Conservation (phyloP, 1,139 yeast genomes). For the Yamadazyma trypodendri region DNA sequence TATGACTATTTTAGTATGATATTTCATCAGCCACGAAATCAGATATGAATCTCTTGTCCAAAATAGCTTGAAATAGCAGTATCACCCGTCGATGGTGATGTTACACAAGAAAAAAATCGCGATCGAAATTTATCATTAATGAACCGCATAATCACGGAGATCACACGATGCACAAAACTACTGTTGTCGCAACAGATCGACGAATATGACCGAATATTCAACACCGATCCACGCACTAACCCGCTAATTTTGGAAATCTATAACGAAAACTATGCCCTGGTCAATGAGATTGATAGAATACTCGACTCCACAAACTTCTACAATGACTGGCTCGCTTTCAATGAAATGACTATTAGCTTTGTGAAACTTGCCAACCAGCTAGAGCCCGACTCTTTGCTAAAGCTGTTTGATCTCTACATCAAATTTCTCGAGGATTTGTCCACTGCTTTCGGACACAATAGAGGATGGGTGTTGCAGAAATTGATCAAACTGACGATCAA, state of each 20-base stretch:
- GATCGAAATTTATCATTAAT: constrained; percentile 2
- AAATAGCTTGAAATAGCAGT: too few relatives aligned
- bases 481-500: constrained; percentile 43
- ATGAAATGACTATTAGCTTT: constrained; percentile 49
- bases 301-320: constrained; percentile 10
- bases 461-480: constrained; percentile 50
- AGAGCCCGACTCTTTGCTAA: constrained; percentile 56
- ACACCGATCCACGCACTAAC: constrained; percentile 7
- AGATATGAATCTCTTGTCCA: too few relatives aligned
- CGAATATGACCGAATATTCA: constrained; percentile 4
- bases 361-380: constrained; percentile 51
- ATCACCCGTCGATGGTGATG: constrained; percentile 4
- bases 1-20: constrained; percentile 13
- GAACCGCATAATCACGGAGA: constrained; percentile 12
- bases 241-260: constrained; percentile 5
- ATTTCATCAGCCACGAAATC: constrained; percentile 6
- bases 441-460: constrained; percentile 54
- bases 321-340: constrained; percentile 50
- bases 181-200: constrained; percentile 6
- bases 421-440: constrained; percentile 53
- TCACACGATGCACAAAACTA: constrained; percentile 5
- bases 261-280: constrained; percentile 3
- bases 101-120: background rate
- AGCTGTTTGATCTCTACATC: constrained; percentile 60
- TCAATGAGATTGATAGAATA: constrained; percentile 4